Evolutionary conservation across 306 rosid genomes (phyloP), one percentile per base, ranked within the genome.

Genomic region (Prunus mongolica): DNA sequence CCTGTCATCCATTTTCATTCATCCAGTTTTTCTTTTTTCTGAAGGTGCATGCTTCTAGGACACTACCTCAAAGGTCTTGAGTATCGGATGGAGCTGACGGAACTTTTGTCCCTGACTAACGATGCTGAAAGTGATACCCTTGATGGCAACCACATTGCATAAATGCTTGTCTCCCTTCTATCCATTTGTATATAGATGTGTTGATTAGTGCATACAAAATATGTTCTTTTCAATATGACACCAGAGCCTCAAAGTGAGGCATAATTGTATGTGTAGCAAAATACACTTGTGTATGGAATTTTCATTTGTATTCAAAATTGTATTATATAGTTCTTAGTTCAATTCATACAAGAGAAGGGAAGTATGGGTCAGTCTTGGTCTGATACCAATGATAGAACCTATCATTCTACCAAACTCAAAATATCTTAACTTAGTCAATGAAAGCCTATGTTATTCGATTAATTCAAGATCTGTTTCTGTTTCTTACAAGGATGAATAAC

Each of bases 41-140:
- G 3, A 73, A 95, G 98, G 98, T 92, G 97, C 86, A 90, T 92
- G 98, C 76, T 95, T 27, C 73, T 95, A 84, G 98, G 98, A 74
- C 97, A 95, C 88, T 79, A 89, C 84, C 87, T 92, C 27, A 88
- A 91, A 82, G 98, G 97, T 69, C 97, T 91, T 2, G 97, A 95
- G 86, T 92, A 88, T 74, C 90, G 97, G 76, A 76, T 90, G 89
- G 91, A 92, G 84, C 89, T 92, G 77, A 87, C 67, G 75, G 86
- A 95, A 73, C 86, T 95, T 71, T 84, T 95, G 34, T 77, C 91
- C 76, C 81, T 89, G 69, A 79, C 90, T 49, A 86, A 61, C 20
- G 82, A 83, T 49, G 63, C 78, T 76, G 90, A 86, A 76, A 80
- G 72, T 74, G 88, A 83, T 73, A 75, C 61, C 24, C 32, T 84